Percentiles rank a stretch among this genome's conserved stretches.
Evolutionary conservation across 495 filamentous ascomycete genomes (phyloP).

Genomic region (Trichoderma orchidacearum): DNA sequence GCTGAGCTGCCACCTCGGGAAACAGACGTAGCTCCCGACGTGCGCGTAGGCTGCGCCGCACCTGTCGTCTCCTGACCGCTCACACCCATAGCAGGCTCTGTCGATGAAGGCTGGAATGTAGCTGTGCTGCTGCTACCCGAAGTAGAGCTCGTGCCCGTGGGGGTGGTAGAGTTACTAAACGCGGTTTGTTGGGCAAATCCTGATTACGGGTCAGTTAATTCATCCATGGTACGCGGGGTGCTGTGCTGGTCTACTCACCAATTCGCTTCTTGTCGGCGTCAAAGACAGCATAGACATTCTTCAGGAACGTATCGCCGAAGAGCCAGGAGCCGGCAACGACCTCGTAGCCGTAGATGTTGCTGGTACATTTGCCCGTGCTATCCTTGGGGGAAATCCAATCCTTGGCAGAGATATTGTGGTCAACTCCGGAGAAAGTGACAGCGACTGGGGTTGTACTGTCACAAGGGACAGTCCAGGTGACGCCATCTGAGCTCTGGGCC

Average conservation of each 20-base stretch:
- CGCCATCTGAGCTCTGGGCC: slow-evolving; percentile 27
- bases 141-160: slow-evolving; percentile 6
- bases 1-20: not conserved
- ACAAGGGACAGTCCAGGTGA: slow-evolving; percentile 59
- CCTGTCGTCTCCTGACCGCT: slow-evolving; percentile 6
- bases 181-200: slow-evolving; percentile 26
- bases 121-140: slow-evolving; percentile 7
- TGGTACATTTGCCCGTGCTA: slow-evolving; percentile 38
- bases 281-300: slow-evolving; percentile 83
- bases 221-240: too few species aligned
- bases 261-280: slow-evolving; percentile 49
- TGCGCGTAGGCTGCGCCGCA: not conserved
- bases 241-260: slow-evolving; percentile 33
- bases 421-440: slow-evolving; percentile 29
- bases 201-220: slow-evolving; percentile 2
- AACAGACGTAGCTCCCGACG: not conserved
- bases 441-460: slow-evolving; percentile 32
- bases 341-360: slow-evolving; percentile 46
- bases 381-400: slow-evolving; percentile 50
- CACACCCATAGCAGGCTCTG: not conserved
- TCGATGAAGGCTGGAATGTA: not conserved
- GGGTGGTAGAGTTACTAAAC: not conserved
- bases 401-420: slow-evolving; percentile 48
- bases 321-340: slow-evolving; percentile 45
- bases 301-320: slow-evolving; percentile 70